Base-by-base conservation (phyloP, 805 yeast genomes). In the Saccharomycopsis oosterbeekiorum region DNA sequence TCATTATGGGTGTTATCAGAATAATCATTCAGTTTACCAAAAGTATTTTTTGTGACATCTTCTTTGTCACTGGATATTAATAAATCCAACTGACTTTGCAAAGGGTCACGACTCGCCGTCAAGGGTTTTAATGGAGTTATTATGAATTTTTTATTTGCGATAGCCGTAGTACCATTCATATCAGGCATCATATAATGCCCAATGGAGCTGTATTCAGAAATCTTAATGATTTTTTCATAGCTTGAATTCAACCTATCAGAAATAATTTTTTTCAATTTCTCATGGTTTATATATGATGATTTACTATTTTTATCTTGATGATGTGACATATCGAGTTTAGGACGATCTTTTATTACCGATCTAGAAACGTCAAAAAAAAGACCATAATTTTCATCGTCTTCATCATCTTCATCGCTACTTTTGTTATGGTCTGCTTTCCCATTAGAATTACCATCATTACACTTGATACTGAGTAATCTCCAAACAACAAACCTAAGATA, bases 401-500 rank as follows among this genome's bases (percentile, higher is more conserved):
- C 53, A 47, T 47, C 53, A 47, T 47, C 53, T 6, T 42, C 34
- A 21, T 26, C 42, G 21, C 55, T 57, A 17, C 55, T n/a, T 17
- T n/a, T 21, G 11, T 34, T 24, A 19, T 19, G 36, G 17, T 56
- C 50, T 14, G 15, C 36, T 29, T 19, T 50, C 8, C 37, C 55
- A 36, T 55, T 17, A 15, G 17, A n/a, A 56, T 14, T 40, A 6
- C 15, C 50, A 42, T 40, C 24, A 24, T 21, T 21, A 29, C 19
- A 55, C 21, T 42, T 54, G 19, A 50, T 54, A 15, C 58, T 36
- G 14, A 62, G 54, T 54, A 85, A 71, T 64, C 89, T 80, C 87
- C 93, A 89, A 56, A 88, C 77, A 17, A 89, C 62, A 24, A 89
- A 75, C 50, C 91, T 75, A 56, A 81, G 76, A 70, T 84, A 89